Evolutionary conservation across 2,329 filamentous ascomycete genomes (phyloP).

Genomic region (Didymella arachidicola): DNA sequence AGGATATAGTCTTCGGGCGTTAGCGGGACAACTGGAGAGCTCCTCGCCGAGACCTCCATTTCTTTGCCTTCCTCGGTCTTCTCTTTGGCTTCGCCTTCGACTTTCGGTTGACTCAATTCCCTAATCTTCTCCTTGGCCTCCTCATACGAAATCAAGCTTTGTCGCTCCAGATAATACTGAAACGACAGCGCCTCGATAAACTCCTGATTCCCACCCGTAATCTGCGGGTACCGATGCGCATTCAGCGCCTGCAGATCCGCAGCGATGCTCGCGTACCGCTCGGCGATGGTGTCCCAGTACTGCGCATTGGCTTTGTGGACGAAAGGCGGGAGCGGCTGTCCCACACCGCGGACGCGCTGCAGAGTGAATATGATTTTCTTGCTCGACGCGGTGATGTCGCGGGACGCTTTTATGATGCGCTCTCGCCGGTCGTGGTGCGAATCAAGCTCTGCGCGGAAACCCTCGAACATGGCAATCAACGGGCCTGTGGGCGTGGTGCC

Average conservation of each 20-base stretch:
- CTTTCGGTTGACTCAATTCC: conserved; percentile 38
- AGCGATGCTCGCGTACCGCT: conserved; percentile 71
- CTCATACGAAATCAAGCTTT: conserved; percentile 74
- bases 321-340: conserved; percentile 69
- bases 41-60: background rate
- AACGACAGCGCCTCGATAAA: conserved; percentile 93
- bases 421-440: conserved; percentile 93
- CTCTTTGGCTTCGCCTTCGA: background rate
- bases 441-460: conserved; percentile 86
- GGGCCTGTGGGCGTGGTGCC: conserved; percentile 49
- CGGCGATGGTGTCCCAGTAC: conserved; percentile 74
- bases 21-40: conserved; percentile 62
- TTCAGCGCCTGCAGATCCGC: conserved; percentile 81
- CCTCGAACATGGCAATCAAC: conserved; percentile 77
- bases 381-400: conserved; percentile 91
- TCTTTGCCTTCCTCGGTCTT: conserved; percentile 3
- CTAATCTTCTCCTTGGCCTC: conserved; percentile 60
- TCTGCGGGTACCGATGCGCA: conserved; percentile 79
- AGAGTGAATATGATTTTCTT: conserved; percentile 96
- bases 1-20: conserved; percentile 87
- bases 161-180: conserved; percentile 81
- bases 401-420: conserved; percentile 85
- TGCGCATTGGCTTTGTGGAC: conserved; percentile 74
- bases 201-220: conserved; percentile 86
- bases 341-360: conserved; percentile 72